phyloP scores from a whole-genome alignment of 2,329 filamentous ascomycete species.

The Ophiostoma novo-ulmi region DNA sequence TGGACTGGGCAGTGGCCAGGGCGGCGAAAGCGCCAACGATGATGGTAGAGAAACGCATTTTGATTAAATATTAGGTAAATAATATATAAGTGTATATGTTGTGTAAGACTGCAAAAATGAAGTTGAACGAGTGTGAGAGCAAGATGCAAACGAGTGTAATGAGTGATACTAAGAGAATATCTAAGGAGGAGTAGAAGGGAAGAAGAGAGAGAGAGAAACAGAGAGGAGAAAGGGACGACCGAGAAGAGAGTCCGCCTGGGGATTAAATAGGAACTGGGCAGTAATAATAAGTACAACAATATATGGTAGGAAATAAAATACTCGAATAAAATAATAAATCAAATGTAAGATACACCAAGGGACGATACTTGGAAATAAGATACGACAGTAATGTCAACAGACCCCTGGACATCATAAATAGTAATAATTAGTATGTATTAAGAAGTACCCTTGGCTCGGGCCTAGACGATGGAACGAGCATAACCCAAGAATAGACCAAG shows the following conservation, averaged over 20 bases:
- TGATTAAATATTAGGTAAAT: constrained; percentile 33
- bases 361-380: background rate
- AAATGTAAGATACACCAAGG: background rate
- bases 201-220: background rate
- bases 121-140: constrained; percentile 13
- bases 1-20: constrained; percentile 44
- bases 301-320: background rate
- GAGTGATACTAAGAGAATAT: background rate
- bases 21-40: constrained; percentile 48
- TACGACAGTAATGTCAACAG: constrained; percentile 1
- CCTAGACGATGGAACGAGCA: background rate
- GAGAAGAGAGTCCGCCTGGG: background rate
- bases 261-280: background rate
- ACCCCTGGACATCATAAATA: background rate
- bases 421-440: background rate
- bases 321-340: background rate
- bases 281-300: too few species aligned
- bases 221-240: background rate
- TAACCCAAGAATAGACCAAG: background rate
- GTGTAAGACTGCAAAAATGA: constrained; percentile 3
- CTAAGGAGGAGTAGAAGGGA: background rate
- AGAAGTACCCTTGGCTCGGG: background rate
- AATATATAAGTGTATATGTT: background rate
- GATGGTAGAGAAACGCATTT: constrained; percentile 54
- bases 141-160: constrained; percentile 9